Percentiles rank a stretch among this genome's conserved stretches.
Conservation (phyloP, 306 rosid genomes). For the Hippophae rhamnoides region DNA sequence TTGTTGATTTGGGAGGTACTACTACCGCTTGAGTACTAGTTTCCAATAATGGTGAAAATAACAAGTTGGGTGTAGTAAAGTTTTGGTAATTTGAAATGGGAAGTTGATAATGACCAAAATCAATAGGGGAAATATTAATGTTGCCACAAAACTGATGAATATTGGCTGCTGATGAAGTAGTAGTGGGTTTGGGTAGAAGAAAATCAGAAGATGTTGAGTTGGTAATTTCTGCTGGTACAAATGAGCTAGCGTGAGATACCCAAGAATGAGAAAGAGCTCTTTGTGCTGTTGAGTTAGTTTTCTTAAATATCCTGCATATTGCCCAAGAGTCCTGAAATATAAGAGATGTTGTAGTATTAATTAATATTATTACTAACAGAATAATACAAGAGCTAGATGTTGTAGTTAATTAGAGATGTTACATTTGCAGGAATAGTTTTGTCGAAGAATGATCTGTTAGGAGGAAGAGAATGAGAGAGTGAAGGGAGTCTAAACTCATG, state of each 20-base stretch:
- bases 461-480: constrained; percentile 36
- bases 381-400: background rate
- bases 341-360: background rate
- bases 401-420: background rate
- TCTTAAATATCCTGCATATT: constrained; percentile 93
- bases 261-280: constrained; percentile 71
- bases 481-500: constrained; percentile 89
- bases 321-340: constrained; percentile 86
- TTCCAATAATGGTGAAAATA: constrained; percentile 34
- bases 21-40: constrained; percentile 4
- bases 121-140: constrained; percentile 28
- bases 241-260: constrained; percentile 31
- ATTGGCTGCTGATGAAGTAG: constrained; percentile 9
- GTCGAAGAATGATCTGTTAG: constrained; percentile 34
- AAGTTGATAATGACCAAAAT: constrained; percentile 31
- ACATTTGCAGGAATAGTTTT: constrained; percentile 59
- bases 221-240: background rate
- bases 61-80: constrained; percentile 17
- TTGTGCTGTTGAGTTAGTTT: constrained; percentile 64
- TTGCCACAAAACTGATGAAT: constrained; percentile 25
- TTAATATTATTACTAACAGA: no score
- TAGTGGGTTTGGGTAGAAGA: constrained; percentile 15
- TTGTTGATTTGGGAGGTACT: constrained; percentile 15
- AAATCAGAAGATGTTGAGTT: constrained; percentile 26
- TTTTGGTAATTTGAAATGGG: constrained; percentile 33